Evolutionary conservation across 192 early-diverging fungal genomes (phyloP).

Genomic region (Thoreauomyces humboldtii): DNA sequence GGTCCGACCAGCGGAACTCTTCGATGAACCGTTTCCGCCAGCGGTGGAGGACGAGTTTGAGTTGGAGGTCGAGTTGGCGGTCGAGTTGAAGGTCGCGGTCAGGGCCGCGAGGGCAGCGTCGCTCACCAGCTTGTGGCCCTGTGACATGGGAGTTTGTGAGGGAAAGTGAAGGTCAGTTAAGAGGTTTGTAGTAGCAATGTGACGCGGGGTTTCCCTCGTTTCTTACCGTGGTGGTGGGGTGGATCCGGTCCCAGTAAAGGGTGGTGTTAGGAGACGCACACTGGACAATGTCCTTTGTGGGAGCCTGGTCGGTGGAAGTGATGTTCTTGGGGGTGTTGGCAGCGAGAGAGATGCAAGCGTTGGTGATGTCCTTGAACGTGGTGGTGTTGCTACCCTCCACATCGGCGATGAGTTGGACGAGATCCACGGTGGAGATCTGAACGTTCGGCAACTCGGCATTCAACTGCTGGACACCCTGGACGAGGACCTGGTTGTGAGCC

Average conservation of each 20-base stretch:
- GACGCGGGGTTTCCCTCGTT: too few relatives aligned
- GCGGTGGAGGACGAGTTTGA: too few relatives aligned
- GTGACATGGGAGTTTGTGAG: too few relatives aligned
- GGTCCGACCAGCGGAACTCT: too few relatives aligned
- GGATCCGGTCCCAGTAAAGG: slow-evolving; percentile 30
- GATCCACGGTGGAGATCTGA: slow-evolving; percentile 5
- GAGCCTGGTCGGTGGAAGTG: not conserved
- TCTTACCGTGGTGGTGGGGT: slow-evolving; percentile 30
- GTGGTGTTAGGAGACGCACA: slow-evolving; percentile 22
- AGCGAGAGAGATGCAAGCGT: slow-evolving; percentile 1
- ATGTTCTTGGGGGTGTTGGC: not conserved
- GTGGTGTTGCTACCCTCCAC: not conserved
- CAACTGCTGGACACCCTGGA: not conserved
- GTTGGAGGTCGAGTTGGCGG: too few relatives aligned
- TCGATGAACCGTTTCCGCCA: too few relatives aligned
- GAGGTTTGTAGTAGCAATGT: too few relatives aligned
- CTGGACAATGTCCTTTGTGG: not conserved
- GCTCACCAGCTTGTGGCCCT: not conserved
- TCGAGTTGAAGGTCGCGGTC: not conserved
- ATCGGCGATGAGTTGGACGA: not conserved
- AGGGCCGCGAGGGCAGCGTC: not conserved
- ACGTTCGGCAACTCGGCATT: not conserved
- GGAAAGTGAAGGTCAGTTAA: too few relatives aligned
- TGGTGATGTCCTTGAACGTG: slow-evolving; percentile 1
- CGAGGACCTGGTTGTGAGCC: not conserved